Percentiles rank a stretch among this genome's conserved stretches.
These are phyloP conservation scores for Salix udensis DNA, from an alignment of 345 rosid species.

Conservation along the genomic window DNA sequence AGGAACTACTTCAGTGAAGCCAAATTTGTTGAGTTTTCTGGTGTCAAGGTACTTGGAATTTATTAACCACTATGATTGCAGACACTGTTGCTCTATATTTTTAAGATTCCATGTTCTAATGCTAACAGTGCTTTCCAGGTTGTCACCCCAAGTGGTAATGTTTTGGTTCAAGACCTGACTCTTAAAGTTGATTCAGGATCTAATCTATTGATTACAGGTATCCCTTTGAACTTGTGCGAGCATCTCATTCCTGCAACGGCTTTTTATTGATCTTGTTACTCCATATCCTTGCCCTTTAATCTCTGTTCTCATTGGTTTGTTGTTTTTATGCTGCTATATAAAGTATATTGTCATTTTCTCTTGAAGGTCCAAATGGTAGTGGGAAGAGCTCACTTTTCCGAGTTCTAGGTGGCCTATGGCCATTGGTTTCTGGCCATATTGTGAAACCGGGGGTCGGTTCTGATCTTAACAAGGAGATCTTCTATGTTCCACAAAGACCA, in stretches of 20 bases:
- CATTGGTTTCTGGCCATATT: conserved; percentile 84
- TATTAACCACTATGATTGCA: neutral
- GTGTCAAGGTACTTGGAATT: conserved; percentile 71
- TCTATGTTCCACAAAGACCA: conserved; percentile 97
- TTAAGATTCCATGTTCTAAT: conserved; percentile 16
- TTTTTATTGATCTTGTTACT: neutral
- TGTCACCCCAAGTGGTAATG: conserved; percentile 91
- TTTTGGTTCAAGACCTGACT: conserved; percentile 86
- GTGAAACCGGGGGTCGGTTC: conserved; percentile 98
- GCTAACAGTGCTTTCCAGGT: conserved; percentile 48
- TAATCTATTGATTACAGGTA: conserved; percentile 97
- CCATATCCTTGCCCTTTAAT: conserved; percentile 1
- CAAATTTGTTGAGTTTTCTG: conserved; percentile 82
- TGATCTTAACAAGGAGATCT: conserved; percentile 96
- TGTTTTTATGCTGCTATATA: neutral
- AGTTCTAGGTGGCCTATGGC: conserved; percentile 99
- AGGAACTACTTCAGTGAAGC: conserved; percentile 81
- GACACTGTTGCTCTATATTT: conserved; percentile 3
- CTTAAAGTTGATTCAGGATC: conserved; percentile 88
- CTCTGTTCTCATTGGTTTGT: neutral
- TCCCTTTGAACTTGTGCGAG: conserved; percentile 14
- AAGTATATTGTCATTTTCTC: conserved; percentile 19
- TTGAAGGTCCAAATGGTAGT: conserved; percentile 96
- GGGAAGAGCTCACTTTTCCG: conserved; percentile 99
- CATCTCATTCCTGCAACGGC: conserved; percentile 1